Evolutionary conservation across 1,284 basidiomycete species (phyloP).

Genomic region (Boletus hoseneyae): DNA sequence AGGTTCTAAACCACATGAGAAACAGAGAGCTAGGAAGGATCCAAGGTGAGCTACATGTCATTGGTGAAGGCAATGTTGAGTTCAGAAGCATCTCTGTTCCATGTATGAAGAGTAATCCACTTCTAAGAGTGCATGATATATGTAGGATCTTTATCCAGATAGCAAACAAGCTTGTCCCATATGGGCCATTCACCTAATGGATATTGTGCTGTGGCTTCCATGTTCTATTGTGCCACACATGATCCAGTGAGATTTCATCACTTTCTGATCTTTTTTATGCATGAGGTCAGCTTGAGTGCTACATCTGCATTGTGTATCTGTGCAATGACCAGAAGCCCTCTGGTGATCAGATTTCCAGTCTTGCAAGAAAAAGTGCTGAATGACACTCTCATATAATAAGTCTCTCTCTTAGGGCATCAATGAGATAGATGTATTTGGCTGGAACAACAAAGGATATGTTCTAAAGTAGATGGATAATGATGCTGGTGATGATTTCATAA

Average conservation of each 20-base stretch:
- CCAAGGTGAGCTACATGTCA: conserved; percentile 4
- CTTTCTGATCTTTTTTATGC: not conserved
- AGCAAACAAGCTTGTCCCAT: not conserved
- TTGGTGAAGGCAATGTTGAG: conserved; percentile 8
- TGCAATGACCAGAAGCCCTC: not conserved
- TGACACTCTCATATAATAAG: not conserved
- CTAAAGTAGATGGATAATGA: conserved; percentile 4
- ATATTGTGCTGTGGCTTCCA: not conserved
- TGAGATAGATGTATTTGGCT: not conserved
- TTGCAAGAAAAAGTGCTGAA: conserved; percentile 10
- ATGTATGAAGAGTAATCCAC: not conserved
- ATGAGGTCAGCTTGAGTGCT: not conserved
- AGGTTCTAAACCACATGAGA: not conserved
- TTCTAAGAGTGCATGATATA: not conserved
- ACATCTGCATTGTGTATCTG: not conserved
- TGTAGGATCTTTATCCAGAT: not conserved
- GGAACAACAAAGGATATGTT: conserved; percentile 5
- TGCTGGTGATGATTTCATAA: conserved; percentile 8
- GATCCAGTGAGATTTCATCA: too few relatives aligned
- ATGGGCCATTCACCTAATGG: conserved; percentile 7
- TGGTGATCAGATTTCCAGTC: conserved; percentile 5
- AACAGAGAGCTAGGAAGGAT: conserved; percentile 3
- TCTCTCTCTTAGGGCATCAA: not conserved
- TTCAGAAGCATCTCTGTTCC: conserved; percentile 3
- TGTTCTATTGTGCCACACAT: not conserved